phyloP scores from a whole-genome alignment of 306 rosid species.

The Dalbergia oliveri region DNA sequence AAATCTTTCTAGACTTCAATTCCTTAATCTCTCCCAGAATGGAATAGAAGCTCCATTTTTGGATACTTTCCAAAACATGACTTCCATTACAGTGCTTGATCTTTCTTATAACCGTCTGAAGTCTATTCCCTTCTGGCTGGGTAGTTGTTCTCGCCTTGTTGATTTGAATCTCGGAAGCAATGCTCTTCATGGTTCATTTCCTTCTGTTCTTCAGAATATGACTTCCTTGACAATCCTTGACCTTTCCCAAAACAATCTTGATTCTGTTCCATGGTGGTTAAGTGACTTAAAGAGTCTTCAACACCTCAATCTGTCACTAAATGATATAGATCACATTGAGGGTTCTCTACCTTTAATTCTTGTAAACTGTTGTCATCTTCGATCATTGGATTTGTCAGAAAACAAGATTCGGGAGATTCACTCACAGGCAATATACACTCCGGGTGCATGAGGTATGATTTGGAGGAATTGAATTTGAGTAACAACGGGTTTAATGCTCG shows the following conservation, averaged over 20 bases:
- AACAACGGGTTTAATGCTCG: neutral
- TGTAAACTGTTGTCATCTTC: slow-evolving; percentile 28
- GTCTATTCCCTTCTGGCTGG: slow-evolving; percentile 41
- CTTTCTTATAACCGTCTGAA: slow-evolving; percentile 31
- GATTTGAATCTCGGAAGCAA: neutral
- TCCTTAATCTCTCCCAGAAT: slow-evolving; percentile 11
- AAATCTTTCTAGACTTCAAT: slow-evolving; percentile 18
- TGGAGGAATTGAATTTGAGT: slow-evolving; percentile 29
- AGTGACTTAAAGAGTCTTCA: slow-evolving; percentile 8
- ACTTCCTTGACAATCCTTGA: slow-evolving; percentile 18
- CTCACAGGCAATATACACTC: neutral
- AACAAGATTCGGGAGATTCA: slow-evolving; percentile 39
- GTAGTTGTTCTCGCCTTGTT: neutral
- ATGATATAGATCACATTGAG: neutral
- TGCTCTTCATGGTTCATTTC: slow-evolving; percentile 28
- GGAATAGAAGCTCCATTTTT: neutral
- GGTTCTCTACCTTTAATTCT: slow-evolving; percentile 22
- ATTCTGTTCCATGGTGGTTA: slow-evolving; percentile 42
- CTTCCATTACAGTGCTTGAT: neutral
- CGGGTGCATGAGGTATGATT: slow-evolving; percentile 5
- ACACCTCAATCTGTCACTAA: neutral
- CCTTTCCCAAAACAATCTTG: slow-evolving; percentile 13
- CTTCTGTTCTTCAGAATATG: slow-evolving; percentile 23
- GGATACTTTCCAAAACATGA: slow-evolving; percentile 28
- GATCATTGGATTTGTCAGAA: neutral